These are phyloP conservation scores for Umbelopsis isabellina DNA, from an alignment of 192 early-diverging fungal species.

Conservation along the genomic window DNA sequence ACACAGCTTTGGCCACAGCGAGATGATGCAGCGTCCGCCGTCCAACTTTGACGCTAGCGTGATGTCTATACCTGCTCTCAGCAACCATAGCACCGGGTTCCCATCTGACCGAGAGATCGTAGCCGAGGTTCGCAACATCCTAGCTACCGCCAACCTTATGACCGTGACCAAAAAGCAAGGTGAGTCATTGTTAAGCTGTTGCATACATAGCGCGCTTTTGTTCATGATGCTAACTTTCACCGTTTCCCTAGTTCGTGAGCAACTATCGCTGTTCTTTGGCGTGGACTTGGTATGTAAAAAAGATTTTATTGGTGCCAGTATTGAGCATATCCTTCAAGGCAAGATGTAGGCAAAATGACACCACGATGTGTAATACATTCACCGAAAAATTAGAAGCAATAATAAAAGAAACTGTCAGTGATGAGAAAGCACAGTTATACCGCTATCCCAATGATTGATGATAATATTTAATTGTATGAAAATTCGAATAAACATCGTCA, in stretches of 20 bases:
- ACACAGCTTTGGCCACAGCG: not conserved
- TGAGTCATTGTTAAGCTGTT: not conserved
- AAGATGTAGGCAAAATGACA: not conserved
- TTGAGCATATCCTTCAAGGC: slow-evolving; percentile 48
- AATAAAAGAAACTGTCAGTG: no score
- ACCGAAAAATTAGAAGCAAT: no score
- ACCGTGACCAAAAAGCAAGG: slow-evolving; percentile 73
- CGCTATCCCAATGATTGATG: no score
- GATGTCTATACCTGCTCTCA: not conserved
- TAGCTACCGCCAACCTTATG: slow-evolving; percentile 62
- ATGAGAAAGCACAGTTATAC: no score
- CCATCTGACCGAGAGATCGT: slow-evolving; percentile 50
- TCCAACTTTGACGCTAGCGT: not conserved
- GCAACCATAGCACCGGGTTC: slow-evolving; percentile 10
- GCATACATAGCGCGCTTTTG: not conserved
- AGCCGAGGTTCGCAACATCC: slow-evolving; percentile 67
- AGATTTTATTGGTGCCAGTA: slow-evolving; percentile 67
- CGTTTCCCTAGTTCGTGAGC: slow-evolving; percentile 57
- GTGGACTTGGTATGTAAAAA: slow-evolving; percentile 63
- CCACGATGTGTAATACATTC: no score
- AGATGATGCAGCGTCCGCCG: not conserved
- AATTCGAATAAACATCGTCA: no score
- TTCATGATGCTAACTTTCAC: not conserved
- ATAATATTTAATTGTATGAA: no score
- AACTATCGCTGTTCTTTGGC: slow-evolving; percentile 63